Evolutionary conservation across 192 early-diverging fungal species (phyloP), one percentile per base, ranked within the genome.

Genomic region (Umbelopsis isabellina): DNA sequence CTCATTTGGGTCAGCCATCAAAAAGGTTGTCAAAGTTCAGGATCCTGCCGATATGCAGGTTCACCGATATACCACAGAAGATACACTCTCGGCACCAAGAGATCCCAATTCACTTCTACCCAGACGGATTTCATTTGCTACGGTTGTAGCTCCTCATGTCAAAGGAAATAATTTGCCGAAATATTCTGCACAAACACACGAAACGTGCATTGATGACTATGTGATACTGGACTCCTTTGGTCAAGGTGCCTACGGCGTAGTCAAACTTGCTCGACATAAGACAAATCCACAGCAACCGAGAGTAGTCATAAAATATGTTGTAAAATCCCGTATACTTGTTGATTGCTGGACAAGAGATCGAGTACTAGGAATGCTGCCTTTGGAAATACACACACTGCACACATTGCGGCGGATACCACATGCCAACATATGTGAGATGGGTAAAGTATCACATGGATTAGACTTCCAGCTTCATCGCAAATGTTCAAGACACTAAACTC

Each of bases 361-460:
- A 69, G 68, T 79, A 22, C 71, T 90, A n/a, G 88, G 86, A 7
- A 80, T 87, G 70, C 83, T 95, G 10, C 92, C 94, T 2, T 80
- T 86, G 46, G 94, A 95, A 74, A 89, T 93, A 16, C 89, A 88
- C 70, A 86, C 94, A 45, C 79, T 94, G 61, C 84, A 88, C 53
- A 86, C 85, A 37, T 49, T 90, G 18, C 71, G 86, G 51, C 79
- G 76, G 53, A 75, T 82, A 49, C 85, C 88, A 4, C 85, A 87
- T 71, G 73, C 75, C 16, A 85, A 87, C 45, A 82, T 83, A 58
- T 80, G 81, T 22, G 81, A 80, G 27, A 84, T 86, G 84, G 75
- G 83, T 82, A 80, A 70, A 66, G 61, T 15, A 23, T 15, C n/a
- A 49, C 22, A 45, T 44, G 20, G 18, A 49, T n/a, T 64, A 33